Evolutionary conservation across 2,329 filamentous ascomycete species (phyloP), one percentile per base, ranked within the genome.

Genomic region (Colletotrichum limetticola): DNA sequence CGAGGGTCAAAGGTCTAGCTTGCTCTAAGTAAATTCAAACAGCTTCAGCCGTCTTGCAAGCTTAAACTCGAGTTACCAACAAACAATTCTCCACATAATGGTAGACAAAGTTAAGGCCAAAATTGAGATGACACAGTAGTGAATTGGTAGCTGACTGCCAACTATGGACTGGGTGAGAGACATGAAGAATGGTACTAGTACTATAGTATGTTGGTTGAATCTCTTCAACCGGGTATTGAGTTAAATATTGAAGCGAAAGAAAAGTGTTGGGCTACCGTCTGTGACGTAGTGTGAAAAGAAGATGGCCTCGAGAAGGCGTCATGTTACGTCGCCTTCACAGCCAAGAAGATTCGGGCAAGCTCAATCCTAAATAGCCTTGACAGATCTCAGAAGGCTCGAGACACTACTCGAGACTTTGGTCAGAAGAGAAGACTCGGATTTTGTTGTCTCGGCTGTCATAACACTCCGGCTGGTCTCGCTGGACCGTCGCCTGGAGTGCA

Each of bases 381-480:
- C 9, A n/a, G 60, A 64, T 5, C 60, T 60, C 9, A 72, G 24
- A 28, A 72, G n/a, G 5, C 8, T 56, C 4, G 66, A 65, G 3
- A 72, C 26, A 3, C 14, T 55, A 9, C 58, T 66, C 5, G 76
- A 76, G 3, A 78, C 67, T 30, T 71, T 72, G 14, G 71, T 77
- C 14, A 68, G 60, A 7, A 78, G 63, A 9, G 77, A 75, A 9
- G 69, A 61, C 6, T 64, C 19, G 1, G 77, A 78, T 2, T 37
- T 60, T 2, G 56, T 74, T 0, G 75, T 77, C 11, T 37, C 62
- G 4, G 49, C 73, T 1, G 75, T 77, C 12, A 46, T 14, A 6
- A 65, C 73, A n/a, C 77, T 79, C 9, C 75, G 70, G 22, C 74
- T 61, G 1, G 75, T 75, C 58, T 79, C 77, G 24, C 53, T 66